These are phyloP conservation scores for Polytrichum formosum DNA, from an alignment of 225 moss, liverwort and hornwort genomes.

Conservation along the genomic window DNA sequence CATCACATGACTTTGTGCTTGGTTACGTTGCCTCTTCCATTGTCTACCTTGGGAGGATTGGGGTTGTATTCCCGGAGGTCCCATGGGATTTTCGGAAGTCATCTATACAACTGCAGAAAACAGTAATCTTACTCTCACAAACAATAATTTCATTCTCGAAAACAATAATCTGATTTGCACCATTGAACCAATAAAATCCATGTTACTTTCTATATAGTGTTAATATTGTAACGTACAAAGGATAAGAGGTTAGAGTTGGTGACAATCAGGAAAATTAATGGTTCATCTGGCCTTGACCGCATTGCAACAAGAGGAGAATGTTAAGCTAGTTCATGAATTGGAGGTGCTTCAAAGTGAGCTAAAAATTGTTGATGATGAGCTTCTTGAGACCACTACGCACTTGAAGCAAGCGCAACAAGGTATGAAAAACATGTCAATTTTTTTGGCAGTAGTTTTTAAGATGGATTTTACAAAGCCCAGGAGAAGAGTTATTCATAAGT, in stretches of 20 bases:
- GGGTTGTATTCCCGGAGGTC: too few relatives aligned
- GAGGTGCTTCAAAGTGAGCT: constrained; percentile 54
- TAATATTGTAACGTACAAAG: neutral
- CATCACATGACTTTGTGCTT: too few relatives aligned
- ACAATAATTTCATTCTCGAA: too few relatives aligned
- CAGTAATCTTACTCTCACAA: too few relatives aligned
- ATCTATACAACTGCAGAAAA: too few relatives aligned
- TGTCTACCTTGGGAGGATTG: too few relatives aligned
- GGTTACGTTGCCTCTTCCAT: too few relatives aligned
- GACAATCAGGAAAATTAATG: constrained; percentile 3
- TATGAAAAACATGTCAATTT: constrained; percentile 4
- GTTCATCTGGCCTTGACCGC: constrained; percentile 21
- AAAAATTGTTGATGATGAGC: constrained; percentile 54
- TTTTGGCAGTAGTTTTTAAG: too few relatives aligned
- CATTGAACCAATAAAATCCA: neutral
- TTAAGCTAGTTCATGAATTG: constrained; percentile 20
- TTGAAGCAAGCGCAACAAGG: constrained; percentile 76
- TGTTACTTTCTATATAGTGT: constrained; percentile 2
- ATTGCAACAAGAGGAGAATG: constrained; percentile 53
- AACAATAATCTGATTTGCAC: too few relatives aligned
- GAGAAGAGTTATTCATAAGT: too few relatives aligned
- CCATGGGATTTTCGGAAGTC: too few relatives aligned
- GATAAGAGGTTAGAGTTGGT: neutral
- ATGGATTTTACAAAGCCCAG: too few relatives aligned
- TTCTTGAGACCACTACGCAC: constrained; percentile 65